phyloP scores from a whole-genome alignment of 768 basidiomycete genomes.

The Hydnum rufescens region DNA sequence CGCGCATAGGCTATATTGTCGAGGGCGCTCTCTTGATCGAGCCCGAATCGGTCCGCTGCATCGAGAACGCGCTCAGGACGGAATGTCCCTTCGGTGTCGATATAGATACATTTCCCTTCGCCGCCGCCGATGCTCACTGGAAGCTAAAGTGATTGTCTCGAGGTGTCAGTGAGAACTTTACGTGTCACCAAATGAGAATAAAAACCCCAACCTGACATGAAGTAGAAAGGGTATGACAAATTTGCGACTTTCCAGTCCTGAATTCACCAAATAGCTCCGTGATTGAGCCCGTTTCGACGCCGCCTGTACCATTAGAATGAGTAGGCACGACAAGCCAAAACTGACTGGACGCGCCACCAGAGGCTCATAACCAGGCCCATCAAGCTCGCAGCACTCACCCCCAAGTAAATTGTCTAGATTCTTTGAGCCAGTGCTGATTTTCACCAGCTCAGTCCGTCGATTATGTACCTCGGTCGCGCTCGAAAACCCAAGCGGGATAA shows the following conservation, averaged over 20 bases:
- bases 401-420: conserved; percentile 90
- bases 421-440: conserved; percentile 92
- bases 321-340: background rate
- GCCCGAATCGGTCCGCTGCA: conserved; percentile 87
- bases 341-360: background rate
- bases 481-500: conserved; percentile 92
- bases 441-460: conserved; percentile 81
- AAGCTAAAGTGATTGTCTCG: conserved; percentile 22
- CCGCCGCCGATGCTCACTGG: conserved; percentile 97
- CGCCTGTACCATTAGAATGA: conserved; percentile 30
- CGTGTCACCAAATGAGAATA: background rate
- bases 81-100: conserved; percentile 98
- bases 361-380: background rate
- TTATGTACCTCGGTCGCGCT: conserved; percentile 97
- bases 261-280: conserved; percentile 98
- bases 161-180: background rate
- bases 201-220: conserved; percentile 50
- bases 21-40: conserved; percentile 92
- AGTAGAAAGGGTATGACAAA: conserved; percentile 94
- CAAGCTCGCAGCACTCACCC: conserved; percentile 26
- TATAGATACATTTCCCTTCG: conserved; percentile 96
- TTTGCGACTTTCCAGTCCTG: conserved; percentile 92
- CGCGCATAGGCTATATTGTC: conserved; percentile 98
- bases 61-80: conserved; percentile 88
- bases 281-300: conserved; percentile 95